Evolutionary conservation across 768 basidiomycete species (phyloP).

Genomic region (Pseudohyphozyma bogoriensis): DNA sequence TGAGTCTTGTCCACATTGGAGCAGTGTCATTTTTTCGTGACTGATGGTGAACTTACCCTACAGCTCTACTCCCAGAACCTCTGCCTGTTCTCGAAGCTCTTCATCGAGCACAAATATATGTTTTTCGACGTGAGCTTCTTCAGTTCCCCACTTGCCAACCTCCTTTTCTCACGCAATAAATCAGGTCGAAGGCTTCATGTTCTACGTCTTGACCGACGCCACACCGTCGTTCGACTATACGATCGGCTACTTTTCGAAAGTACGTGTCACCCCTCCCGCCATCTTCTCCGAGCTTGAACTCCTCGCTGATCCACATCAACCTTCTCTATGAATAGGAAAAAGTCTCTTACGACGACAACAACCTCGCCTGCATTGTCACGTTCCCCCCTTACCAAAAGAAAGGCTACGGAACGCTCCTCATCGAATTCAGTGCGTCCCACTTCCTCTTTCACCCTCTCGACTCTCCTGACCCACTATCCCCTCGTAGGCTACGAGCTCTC

Average conservation of each 20-base stretch:
- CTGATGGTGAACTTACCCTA: background rate
- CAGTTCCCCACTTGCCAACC: no score
- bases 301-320: background rate
- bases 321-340: slow-evolving; percentile 57
- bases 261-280: slow-evolving; percentile 25
- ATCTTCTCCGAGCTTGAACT: background rate
- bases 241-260: slow-evolving; percentile 66
- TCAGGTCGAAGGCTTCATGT: slow-evolving; percentile 51
- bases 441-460: background rate
- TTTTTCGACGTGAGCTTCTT: slow-evolving; percentile 87
- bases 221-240: slow-evolving; percentile 68
- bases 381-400: slow-evolving; percentile 84
- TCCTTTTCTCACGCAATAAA: background rate
- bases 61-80: slow-evolving; percentile 95
- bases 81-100: slow-evolving; percentile 92
- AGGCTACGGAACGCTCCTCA: slow-evolving; percentile 89
- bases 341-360: slow-evolving; percentile 89
- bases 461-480: background rate
- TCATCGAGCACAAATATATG: slow-evolving; percentile 93
- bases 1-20: slow-evolving; percentile 36
- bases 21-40: background rate
- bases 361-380: slow-evolving; percentile 90
- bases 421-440: slow-evolving; percentile 81
- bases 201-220: slow-evolving; percentile 84
- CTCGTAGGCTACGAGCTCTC: slow-evolving; percentile 70